phyloP scores from a whole-genome alignment of 257 asterid species.

The Nicotiana otophora region DNA sequence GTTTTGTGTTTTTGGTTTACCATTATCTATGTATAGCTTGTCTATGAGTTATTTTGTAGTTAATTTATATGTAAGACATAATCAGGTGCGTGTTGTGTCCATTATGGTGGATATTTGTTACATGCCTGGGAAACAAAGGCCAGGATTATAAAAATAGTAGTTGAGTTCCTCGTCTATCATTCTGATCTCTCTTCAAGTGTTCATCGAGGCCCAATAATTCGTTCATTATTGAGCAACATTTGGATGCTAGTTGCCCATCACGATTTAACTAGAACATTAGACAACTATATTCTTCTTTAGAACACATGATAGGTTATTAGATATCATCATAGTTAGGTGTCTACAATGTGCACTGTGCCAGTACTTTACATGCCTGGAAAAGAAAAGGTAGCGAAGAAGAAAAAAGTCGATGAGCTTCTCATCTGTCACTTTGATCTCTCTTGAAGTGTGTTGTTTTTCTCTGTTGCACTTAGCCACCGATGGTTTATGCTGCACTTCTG shows the following conservation, averaged over 20 bases:
- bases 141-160: background rate
- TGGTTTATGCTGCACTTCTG: background rate
- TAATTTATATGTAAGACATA: background rate
- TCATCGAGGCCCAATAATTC: background rate
- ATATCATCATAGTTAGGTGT: slow-evolving; percentile 34
- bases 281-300: background rate
- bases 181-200: background rate
- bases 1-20: background rate
- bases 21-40: background rate
- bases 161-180: background rate
- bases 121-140: background rate
- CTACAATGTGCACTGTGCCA: slow-evolving; percentile 12
- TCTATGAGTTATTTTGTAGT: background rate
- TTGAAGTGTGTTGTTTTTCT: slow-evolving; percentile 33
- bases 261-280: background rate
- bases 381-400: slow-evolving; percentile 24
- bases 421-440: slow-evolving; percentile 27
- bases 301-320: background rate
- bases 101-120: background rate
- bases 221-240: background rate
- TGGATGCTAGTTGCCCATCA: background rate
- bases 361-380: slow-evolving; percentile 44
- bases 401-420: slow-evolving; percentile 24
- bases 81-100: background rate
- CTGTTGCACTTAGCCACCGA: slow-evolving; percentile 29